Evolutionary conservation across 1,284 basidiomycete genomes (phyloP).

Genomic region (Entoloma clypeatum): DNA sequence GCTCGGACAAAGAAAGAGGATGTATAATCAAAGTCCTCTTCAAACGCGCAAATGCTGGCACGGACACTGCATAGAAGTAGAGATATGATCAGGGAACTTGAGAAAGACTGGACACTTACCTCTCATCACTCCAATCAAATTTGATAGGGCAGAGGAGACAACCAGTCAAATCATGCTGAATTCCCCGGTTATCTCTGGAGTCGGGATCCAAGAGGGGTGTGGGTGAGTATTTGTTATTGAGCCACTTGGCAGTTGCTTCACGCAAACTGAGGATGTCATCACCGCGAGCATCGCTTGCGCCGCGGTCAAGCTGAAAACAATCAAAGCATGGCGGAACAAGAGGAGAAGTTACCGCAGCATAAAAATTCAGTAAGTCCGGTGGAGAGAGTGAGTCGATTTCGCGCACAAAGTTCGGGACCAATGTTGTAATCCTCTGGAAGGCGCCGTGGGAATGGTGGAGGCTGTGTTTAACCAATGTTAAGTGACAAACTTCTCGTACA

Average conservation of each 20-base stretch:
- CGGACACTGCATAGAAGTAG: slow-evolving; percentile 16
- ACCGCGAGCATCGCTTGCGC: slow-evolving; percentile 18
- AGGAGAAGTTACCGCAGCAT: not conserved
- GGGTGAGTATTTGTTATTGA: too few species aligned
- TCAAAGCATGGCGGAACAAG: not conserved
- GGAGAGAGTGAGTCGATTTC: too few species aligned
- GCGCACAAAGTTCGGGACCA: too few species aligned
- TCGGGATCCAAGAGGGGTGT: too few species aligned
- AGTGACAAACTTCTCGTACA: too few species aligned
- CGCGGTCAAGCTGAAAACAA: slow-evolving; percentile 2
- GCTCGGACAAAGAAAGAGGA: slow-evolving; percentile 10
- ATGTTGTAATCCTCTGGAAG: too few species aligned
- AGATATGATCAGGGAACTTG: not conserved
- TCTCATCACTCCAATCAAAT: slow-evolving; percentile 22
- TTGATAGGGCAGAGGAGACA: slow-evolving; percentile 24
- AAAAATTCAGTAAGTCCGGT: not conserved
- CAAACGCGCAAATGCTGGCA: slow-evolving; percentile 12
- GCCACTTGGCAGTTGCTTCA: slow-evolving; percentile 12
- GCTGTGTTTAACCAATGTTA: too few species aligned
- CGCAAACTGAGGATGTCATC: slow-evolving; percentile 18
- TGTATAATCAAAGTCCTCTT: slow-evolving; percentile 7
- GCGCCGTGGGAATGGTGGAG: too few species aligned
- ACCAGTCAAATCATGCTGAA: slow-evolving; percentile 24
- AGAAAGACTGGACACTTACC: slow-evolving; percentile 15
- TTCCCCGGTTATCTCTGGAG: slow-evolving; percentile 22